These are phyloP conservation scores for Suillus weaverae DNA, from an alignment of 768 basidiomycete species.

Conservation along the genomic window DNA sequence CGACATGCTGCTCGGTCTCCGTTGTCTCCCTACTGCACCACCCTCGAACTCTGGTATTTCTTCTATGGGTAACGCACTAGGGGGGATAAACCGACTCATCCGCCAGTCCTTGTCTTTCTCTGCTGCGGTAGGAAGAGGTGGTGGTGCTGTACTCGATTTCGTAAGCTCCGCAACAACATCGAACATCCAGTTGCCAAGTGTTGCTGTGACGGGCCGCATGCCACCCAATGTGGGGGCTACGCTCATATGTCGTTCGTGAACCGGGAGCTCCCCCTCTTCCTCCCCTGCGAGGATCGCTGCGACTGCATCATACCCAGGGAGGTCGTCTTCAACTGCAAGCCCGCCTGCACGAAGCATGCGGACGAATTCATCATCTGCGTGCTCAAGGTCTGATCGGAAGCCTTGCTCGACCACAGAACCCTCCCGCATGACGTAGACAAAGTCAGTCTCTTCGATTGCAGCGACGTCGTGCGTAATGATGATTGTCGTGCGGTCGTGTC, in stretches of 20 bases:
- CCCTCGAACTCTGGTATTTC: slow-evolving; percentile 18
- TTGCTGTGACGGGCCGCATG: slow-evolving; percentile 52
- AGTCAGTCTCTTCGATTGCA: slow-evolving; percentile 73
- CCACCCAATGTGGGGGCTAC: slow-evolving; percentile 34
- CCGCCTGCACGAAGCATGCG: slow-evolving; percentile 70
- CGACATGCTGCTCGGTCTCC: slow-evolving; percentile 35
- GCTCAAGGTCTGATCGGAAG: slow-evolving; percentile 77
- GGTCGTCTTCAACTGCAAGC: slow-evolving; percentile 42
- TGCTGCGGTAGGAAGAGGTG: slow-evolving; percentile 18
- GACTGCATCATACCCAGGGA: slow-evolving; percentile 39
- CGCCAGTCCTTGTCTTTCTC: slow-evolving; percentile 14
- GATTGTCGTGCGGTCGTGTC: slow-evolving; percentile 58
- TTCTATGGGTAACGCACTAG: slow-evolving; percentile 29
- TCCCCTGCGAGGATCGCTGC: slow-evolving; percentile 50
- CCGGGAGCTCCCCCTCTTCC: slow-evolving; percentile 27
- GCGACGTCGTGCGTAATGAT: slow-evolving; percentile 91
- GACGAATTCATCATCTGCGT: slow-evolving; percentile 62
- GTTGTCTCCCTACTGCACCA: slow-evolving; percentile 20
- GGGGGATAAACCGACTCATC: slow-evolving; percentile 39
- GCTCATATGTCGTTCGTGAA: slow-evolving; percentile 43
- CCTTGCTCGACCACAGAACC: slow-evolving; percentile 83
- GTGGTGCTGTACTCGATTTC: slow-evolving; percentile 24
- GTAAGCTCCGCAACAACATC: slow-evolving; percentile 73
- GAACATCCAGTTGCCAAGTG: slow-evolving; percentile 80
- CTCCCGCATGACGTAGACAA: slow-evolving; percentile 88